These are phyloP conservation scores for Citrus maxima DNA, from an alignment of 345 rosid species.

Conservation along the genomic window DNA sequence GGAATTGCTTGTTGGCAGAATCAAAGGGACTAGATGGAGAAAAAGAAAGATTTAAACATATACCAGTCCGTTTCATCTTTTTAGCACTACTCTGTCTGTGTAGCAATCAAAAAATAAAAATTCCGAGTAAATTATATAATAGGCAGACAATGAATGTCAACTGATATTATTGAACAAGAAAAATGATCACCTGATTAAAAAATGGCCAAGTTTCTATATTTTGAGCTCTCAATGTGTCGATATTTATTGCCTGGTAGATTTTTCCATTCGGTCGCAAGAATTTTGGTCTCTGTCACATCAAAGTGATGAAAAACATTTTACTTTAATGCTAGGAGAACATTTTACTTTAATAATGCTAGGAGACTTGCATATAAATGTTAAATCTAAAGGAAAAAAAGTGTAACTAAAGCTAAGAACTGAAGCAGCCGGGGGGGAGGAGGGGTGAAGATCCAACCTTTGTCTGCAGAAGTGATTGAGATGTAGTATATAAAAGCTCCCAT, in stretches of 20 bases:
- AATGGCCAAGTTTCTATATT: conserved; percentile 51
- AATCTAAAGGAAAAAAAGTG: not conserved
- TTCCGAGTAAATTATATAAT: not conserved
- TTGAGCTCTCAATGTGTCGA: conserved; percentile 41
- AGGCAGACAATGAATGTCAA: not conserved
- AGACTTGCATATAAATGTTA: not conserved
- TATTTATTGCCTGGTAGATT: conserved; percentile 48
- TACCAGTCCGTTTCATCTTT: not conserved
- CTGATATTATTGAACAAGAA: not conserved
- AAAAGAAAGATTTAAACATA: not conserved
- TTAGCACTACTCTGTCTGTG: too few species aligned
- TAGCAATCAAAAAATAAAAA: not conserved
- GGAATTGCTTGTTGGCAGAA: too few species aligned
- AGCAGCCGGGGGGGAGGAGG: not conserved
- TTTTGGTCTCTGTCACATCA: conserved; percentile 38
- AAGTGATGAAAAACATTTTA: not conserved
- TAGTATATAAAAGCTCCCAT: conserved; percentile 43
- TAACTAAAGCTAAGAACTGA: not conserved
- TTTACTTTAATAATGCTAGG: too few species aligned
- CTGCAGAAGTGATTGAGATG: conserved; percentile 33
- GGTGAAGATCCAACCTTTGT: conserved; percentile 15
- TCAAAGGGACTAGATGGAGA: too few species aligned
- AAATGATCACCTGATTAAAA: conserved; percentile 37
- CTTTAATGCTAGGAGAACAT: too few species aligned
- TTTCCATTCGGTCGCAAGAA: conserved; percentile 45